These are phyloP conservation scores for Spergularia azorica DNA, from an alignment of 179 eudicot genomes.

Conservation along the genomic window DNA sequence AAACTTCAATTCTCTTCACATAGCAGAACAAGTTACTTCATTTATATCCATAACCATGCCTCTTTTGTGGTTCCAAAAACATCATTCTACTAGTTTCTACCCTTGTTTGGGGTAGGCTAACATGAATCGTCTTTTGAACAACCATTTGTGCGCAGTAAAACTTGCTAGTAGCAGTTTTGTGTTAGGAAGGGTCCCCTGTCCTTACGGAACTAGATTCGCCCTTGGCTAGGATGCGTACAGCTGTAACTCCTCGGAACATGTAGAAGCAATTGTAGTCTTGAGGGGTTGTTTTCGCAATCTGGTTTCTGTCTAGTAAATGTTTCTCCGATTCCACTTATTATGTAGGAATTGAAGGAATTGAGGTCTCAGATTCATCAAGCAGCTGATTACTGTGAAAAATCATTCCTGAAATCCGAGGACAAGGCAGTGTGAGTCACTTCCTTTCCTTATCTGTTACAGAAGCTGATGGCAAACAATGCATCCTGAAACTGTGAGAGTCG, in stretches of 20 bases:
- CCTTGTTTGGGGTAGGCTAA: neutral
- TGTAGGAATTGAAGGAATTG: conserved; percentile 68
- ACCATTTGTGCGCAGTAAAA: too few relatives aligned
- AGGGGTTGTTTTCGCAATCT: neutral
- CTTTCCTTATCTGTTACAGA: neutral
- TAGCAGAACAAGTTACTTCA: too few relatives aligned
- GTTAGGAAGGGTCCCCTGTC: too few relatives aligned
- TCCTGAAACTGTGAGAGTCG: neutral
- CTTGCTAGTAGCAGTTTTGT: too few relatives aligned
- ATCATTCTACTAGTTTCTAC: neutral
- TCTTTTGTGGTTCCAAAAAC: too few relatives aligned
- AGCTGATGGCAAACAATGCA: neutral
- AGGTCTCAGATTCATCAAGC: conserved; percentile 71
- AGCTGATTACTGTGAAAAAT: conserved; percentile 64
- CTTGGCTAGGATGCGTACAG: neutral
- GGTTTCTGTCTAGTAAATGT: neutral
- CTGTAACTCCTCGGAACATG: too few relatives aligned
- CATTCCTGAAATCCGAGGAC: conserved; percentile 47
- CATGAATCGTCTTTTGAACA: too few relatives aligned
- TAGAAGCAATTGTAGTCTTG: too few relatives aligned
- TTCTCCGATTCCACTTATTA: neutral
- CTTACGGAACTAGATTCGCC: neutral
- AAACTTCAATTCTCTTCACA: too few relatives aligned
- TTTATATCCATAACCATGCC: too few relatives aligned
- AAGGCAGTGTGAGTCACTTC: conserved; percentile 49